phyloP scores from a whole-genome alignment of 1,284 basidiomycete genomes.

The Papiliotrema nemorosa region DNA sequence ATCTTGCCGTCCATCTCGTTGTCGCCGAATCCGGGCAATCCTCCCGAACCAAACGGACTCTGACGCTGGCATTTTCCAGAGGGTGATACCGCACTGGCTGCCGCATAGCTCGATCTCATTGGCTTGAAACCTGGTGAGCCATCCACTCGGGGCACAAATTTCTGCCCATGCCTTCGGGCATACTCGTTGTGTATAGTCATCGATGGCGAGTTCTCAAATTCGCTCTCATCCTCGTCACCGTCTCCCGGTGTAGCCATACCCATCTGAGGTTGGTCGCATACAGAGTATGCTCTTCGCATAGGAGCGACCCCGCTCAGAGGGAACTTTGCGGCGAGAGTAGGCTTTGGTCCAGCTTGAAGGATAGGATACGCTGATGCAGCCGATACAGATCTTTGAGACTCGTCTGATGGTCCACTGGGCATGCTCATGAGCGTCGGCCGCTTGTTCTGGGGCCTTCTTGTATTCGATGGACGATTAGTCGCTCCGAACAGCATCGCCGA shows the following conservation, averaged over 20 bases:
- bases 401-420: background rate
- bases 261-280: constrained; percentile 38
- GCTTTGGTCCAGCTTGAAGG: constrained; percentile 25
- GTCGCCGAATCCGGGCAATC: constrained; percentile 78
- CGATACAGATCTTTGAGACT: constrained; percentile 13
- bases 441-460: constrained; percentile 27
- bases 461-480: constrained; percentile 16
- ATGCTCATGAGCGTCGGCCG: constrained; percentile 30
- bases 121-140: constrained; percentile 39
- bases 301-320: constrained; percentile 25
- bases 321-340: constrained; percentile 21
- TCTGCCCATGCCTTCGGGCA: constrained; percentile 25
- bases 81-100: constrained; percentile 14
- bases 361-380: constrained; percentile 43
- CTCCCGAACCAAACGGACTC: constrained; percentile 39
- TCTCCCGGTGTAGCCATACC: constrained; percentile 13
- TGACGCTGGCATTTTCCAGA: constrained; percentile 19
- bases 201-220: constrained; percentile 38
- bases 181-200: constrained; percentile 36
- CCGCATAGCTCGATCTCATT: constrained; percentile 17
- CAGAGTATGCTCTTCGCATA: constrained; percentile 47
- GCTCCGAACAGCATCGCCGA: constrained; percentile 35
- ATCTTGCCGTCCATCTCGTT: constrained; percentile 90
- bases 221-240: constrained; percentile 34
- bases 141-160: constrained; percentile 28